Percentiles rank a stretch among this genome's conserved stretches.
Evolutionary conservation across 305 asterid species (phyloP).

Genomic region (Ajuga reptans): DNA sequence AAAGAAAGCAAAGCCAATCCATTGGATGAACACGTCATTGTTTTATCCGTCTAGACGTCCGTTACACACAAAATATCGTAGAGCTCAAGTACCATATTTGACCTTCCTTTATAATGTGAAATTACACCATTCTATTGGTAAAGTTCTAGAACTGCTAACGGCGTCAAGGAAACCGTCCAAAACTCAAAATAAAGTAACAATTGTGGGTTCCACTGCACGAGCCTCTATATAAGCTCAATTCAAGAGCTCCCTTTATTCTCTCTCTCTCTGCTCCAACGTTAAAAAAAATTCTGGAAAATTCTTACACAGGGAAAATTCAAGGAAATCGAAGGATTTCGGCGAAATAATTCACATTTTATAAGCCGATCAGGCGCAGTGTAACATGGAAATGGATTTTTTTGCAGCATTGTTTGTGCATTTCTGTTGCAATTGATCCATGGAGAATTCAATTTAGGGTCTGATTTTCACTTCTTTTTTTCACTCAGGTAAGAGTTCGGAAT

Average conservation of each 20-base stretch:
- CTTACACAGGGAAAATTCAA: neutral
- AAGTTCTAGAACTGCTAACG: constrained; percentile 35
- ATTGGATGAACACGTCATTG: constrained; percentile 24
- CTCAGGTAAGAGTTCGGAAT: constrained; percentile 28
- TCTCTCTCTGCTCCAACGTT: constrained; percentile 10
- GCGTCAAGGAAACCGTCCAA: constrained; percentile 16
- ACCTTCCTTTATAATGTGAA: neutral
- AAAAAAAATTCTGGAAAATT: constrained; percentile 2
- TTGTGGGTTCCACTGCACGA: constrained; percentile 15
- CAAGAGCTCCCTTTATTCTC: neutral
- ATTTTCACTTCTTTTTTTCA: constrained; percentile 14
- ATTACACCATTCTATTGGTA: neutral
- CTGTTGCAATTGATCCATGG: constrained; percentile 14
- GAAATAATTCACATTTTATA: neutral
- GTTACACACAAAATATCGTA: neutral
- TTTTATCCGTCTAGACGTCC: constrained; percentile 17
- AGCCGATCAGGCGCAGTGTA: constrained; percentile 9
- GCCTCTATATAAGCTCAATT: neutral
- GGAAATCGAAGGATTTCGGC: neutral
- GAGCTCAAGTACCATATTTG: neutral
- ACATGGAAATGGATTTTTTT: constrained; percentile 21
- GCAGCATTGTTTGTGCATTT: constrained; percentile 15
- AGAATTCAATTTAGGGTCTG: constrained; percentile 5
- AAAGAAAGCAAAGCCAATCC: neutral
- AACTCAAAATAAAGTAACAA: constrained; percentile 11